These are phyloP conservation scores for Aspergillus puulaauensis DNA, from an alignment of 2,329 filamentous ascomycete genomes.

Conservation along the genomic window DNA sequence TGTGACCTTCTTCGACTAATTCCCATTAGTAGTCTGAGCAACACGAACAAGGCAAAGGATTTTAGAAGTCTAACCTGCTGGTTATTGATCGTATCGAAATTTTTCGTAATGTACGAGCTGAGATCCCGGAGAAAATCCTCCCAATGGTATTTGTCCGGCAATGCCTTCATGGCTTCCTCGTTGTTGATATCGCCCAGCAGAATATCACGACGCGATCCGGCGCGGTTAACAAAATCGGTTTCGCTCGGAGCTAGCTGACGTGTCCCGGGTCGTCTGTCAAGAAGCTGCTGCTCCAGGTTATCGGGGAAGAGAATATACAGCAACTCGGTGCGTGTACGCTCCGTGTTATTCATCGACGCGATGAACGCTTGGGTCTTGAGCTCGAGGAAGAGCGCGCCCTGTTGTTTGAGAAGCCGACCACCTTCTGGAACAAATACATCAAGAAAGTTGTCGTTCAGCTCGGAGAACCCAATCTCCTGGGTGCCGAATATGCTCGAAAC, in stretches of 20 bases:
- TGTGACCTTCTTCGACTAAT: conserved; percentile 37
- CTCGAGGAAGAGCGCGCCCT: conserved; percentile 61
- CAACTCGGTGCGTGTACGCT: conserved; percentile 56
- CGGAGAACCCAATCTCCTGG: conserved; percentile 63
- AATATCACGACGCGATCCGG: conserved; percentile 55
- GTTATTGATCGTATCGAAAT: conserved; percentile 54
- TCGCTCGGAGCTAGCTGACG: conserved; percentile 58
- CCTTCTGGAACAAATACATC: conserved; percentile 64
- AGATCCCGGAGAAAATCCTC: conserved; percentile 62
- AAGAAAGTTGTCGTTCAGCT: conserved; percentile 63
- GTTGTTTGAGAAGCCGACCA: conserved; percentile 57
- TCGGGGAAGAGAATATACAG: conserved; percentile 61
- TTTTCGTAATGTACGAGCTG: conserved; percentile 58
- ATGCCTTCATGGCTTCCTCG: conserved; percentile 46
- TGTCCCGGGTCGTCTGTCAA: conserved; percentile 55
- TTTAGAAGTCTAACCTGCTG: conserved; percentile 39
- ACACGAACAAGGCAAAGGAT: background rate
- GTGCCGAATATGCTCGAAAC: conserved; percentile 64
- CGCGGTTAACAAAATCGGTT: conserved; percentile 58
- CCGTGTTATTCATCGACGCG: conserved; percentile 57
- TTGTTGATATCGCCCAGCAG: conserved; percentile 56
- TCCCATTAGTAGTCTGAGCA: conserved; percentile 19
- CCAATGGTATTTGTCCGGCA: conserved; percentile 64
- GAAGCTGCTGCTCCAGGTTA: conserved; percentile 55
- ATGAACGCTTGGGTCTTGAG: conserved; percentile 69